Evolutionary conservation across 257 asterid genomes (phyloP).

Genomic region (Penstemon davidsonii): DNA sequence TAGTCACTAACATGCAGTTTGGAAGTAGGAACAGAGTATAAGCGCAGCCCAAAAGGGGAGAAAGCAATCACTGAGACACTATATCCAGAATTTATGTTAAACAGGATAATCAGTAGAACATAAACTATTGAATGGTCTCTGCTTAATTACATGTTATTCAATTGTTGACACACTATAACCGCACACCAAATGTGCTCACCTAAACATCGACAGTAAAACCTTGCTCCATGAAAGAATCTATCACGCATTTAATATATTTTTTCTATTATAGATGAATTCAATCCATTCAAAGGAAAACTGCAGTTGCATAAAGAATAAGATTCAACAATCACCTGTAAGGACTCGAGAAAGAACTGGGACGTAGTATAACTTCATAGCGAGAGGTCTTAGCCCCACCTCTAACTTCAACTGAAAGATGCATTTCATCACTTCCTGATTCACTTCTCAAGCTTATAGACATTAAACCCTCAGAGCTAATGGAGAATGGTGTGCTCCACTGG

Average conservation of each 20-base stretch:
- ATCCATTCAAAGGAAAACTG: slow-evolving; percentile 2
- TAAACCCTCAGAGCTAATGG: slow-evolving; percentile 69
- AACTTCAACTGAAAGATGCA: slow-evolving; percentile 68
- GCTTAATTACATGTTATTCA: not conserved
- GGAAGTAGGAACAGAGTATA: slow-evolving; percentile 2
- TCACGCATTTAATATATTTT: not conserved
- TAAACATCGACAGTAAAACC: not conserved
- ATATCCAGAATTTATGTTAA: not conserved
- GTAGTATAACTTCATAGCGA: slow-evolving; percentile 78
- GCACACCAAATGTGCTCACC: slow-evolving; percentile 3
- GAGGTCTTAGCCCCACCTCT: slow-evolving; percentile 85
- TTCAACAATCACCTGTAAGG: slow-evolving; percentile 80
- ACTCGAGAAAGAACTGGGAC: slow-evolving; percentile 76
- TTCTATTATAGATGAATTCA: slow-evolving; percentile 4
- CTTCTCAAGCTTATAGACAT: slow-evolving; percentile 73
- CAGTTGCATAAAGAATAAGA: slow-evolving; percentile 9
- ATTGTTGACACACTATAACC: slow-evolving; percentile 8
- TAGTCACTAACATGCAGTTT: slow-evolving; percentile 5
- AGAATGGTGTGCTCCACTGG: slow-evolving; percentile 84
- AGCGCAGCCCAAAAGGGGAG: slow-evolving; percentile 5
- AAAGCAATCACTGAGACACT: not conserved
- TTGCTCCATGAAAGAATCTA: slow-evolving; percentile 16
- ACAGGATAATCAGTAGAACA: not conserved
- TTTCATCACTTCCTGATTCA: slow-evolving; percentile 49
- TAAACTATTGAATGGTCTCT: no score